Evolutionary conservation across 148 eudicot genomes (phyloP).

Genomic region (Mesembryanthemum crystallinum): DNA sequence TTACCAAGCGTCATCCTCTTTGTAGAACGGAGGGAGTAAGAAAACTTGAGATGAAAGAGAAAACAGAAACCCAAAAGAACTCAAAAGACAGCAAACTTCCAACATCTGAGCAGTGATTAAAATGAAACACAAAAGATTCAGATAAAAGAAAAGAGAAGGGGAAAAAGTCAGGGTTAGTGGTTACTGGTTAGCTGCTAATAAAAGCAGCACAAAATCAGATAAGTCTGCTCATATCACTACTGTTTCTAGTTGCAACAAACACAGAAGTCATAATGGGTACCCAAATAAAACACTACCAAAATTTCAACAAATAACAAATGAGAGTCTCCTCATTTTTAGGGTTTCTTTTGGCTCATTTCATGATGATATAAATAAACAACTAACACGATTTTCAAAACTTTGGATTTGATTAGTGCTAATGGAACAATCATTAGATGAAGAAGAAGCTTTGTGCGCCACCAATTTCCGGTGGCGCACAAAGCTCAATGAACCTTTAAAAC

Average conservation of each 20-base stretch:
- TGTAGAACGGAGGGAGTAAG: background rate
- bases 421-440: slow-evolving; percentile 23
- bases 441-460: background rate
- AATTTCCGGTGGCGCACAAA: slow-evolving; percentile 18
- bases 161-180: background rate
- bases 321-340: slow-evolving; percentile 11
- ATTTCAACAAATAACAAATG: background rate
- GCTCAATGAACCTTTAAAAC: slow-evolving; percentile 19
- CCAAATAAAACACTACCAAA: background rate
- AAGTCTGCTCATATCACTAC: background rate
- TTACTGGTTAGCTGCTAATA: background rate
- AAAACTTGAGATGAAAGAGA: background rate
- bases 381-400: background rate
- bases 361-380: no score
- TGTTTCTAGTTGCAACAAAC: slow-evolving; percentile 6
- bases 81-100: background rate
- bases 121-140: background rate
- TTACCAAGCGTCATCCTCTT: no score
- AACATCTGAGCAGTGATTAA: background rate
- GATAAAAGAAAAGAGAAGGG: background rate
- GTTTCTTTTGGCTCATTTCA: background rate
- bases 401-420: background rate
- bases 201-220: background rate
- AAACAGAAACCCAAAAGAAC: background rate
- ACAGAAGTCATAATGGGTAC: background rate